Evolutionary conservation across 108 stramenopile species (phyloP), one percentile per base, ranked within the genome.

Genomic region (Asterionellopsis glacialis): DNA sequence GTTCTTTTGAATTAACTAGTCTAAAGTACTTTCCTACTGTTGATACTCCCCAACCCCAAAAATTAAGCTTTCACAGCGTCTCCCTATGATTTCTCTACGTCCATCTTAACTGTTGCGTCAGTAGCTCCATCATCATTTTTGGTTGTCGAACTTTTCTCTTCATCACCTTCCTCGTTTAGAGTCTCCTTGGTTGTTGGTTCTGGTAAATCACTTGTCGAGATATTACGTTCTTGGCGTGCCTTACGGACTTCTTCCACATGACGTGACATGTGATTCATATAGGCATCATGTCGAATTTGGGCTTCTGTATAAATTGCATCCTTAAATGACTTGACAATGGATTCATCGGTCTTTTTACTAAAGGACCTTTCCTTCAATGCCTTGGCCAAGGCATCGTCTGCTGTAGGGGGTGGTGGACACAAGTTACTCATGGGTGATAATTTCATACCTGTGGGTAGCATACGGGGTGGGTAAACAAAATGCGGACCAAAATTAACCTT

Each of bases 401-500:
- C 67, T 43, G 56, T 18, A 16, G 74, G 71, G 49, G 91, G 91
- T n/a, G 73, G 59, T 18, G 55, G 44, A 52, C 74, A 81, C 60
- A 87, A 56, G 13, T 80, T 73, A 12, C 76, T 69, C 28, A 94
- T 56, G 14, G 87, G 84, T 44, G 64, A 59, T 18, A 73, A 45
- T 47, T 77, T 73, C 50, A 38, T 9, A 18, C 68, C 73, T 3
- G 67, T 45, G 1, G 77, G 73, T 41, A 80, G 57, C 50, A 67
- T 71, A 1, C 62, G 55, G 13, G 84, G 86, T 47, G 81, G 82
- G 61, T 84, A 84, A 14, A 90, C 72, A 63, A 91, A 94, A 54
- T 88, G 58, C 9, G 93, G 93, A 24, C 93, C 93, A 65, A 87
- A 85, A 57, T 94, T 94, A 24, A 82, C 63, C 26, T 70, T 54